Conservation (phyloP, 176 grass and related monocot species). For the Pontederia crassipes region DNA sequence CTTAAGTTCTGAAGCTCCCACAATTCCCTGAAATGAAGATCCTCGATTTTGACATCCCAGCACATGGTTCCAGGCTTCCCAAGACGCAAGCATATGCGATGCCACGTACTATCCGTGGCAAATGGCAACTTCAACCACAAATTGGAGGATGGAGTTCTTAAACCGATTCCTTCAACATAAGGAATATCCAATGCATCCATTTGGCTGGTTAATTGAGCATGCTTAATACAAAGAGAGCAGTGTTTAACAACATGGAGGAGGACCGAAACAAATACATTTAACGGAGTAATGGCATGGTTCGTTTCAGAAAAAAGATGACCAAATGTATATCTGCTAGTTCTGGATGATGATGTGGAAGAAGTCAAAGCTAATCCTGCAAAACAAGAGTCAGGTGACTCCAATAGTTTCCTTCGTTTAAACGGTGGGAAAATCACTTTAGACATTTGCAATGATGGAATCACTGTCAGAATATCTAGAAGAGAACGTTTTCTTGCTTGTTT, state of each 20-base stretch:
- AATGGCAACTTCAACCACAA: conserved; percentile 90
- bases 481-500: conserved; percentile 43
- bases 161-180: conserved; percentile 85
- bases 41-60: conserved; percentile 94
- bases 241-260: conserved; percentile 80
- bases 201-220: conserved; percentile 91
- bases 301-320: conserved; percentile 53
- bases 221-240: conserved; percentile 82
- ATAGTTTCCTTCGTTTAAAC: conserved; percentile 53
- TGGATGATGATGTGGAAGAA: conserved; percentile 33
- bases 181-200: conserved; percentile 83
- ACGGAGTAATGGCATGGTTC: conserved; percentile 46
- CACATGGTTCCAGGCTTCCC: conserved; percentile 97
- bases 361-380: conserved; percentile 31
- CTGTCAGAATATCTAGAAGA: conserved; percentile 49
- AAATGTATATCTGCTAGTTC: conserved; percentile 35
- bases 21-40: conserved; percentile 81
- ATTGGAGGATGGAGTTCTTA: conserved; percentile 60
- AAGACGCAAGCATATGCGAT: conserved; percentile 86
- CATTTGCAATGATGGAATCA: conserved; percentile 54
- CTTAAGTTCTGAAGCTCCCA: conserved; percentile 74
- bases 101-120: conserved; percentile 82
- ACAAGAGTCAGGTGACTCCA: conserved; percentile 23
- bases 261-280: conserved; percentile 61
- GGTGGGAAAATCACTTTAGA: conserved; percentile 28